Evolutionary conservation across 225 moss, liverwort and hornwort species (phyloP), one percentile per base, ranked within the genome.

Genomic region (Thuidium tamariscinum): DNA sequence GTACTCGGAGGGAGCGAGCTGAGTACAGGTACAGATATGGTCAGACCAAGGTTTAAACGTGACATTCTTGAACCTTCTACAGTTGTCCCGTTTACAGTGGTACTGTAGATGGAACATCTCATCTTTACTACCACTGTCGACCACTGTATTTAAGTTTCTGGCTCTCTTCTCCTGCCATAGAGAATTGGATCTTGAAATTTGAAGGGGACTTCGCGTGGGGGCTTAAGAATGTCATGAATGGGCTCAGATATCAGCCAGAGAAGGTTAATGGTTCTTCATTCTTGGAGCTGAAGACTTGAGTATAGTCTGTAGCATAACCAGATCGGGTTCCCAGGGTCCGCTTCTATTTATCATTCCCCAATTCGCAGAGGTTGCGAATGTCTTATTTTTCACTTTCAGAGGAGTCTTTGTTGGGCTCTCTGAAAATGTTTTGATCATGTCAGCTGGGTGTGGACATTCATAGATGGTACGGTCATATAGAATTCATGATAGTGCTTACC

Each of bases 1-100:
- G 85, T 23, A 22, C 87, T 56, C 87, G 91, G 29, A 89, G 91
- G 56, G 91, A 89, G 55, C 85, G 77, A 55, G 89, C 87, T 54
- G 82, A 91, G 79, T 85, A 79, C 46, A 87, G 74, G 19, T 87
- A 91, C 74, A 85, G 84, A 80, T 87, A 91, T 42, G 91, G 91
- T 51, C 87, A 91, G 44, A 76, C 85, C 69, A 81, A 86, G 80
- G 54, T 83, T 34, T 77, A 62, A 64, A 3, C 39, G 21, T 29
- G 39, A 62, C 37, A 39, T 75, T 75, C 63, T 51, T 51, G 21
- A 75, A 63, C 39, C 82, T 56, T 27, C 70, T 41, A 7, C 55
- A 39, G 10, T 36, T 13, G 9, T 30, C 13, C 21, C 63, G 9
- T 51, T 14, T 37, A 5, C 44, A 36, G 15, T 62, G 62, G 73